Conservation (phyloP, 192 early-diverging fungal species). For the Umbelopsis isabellina region DNA sequence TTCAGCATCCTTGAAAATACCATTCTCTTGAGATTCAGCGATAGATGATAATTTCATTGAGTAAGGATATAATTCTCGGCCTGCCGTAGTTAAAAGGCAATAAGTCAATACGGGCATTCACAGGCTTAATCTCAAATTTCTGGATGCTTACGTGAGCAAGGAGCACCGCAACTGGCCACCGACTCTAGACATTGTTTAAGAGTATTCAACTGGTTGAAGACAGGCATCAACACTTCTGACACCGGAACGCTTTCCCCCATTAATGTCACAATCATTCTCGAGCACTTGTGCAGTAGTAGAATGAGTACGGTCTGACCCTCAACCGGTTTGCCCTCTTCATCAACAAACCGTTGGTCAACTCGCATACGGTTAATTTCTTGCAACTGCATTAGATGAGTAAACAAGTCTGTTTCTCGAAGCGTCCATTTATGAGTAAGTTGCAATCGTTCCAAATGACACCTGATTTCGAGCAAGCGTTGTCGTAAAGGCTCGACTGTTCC, state of each 20-base stretch:
- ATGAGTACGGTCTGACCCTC: constrained; percentile 70
- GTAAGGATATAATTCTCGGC: constrained; percentile 81
- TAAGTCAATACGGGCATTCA: background rate
- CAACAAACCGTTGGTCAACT: constrained; percentile 69
- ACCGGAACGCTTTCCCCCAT: constrained; percentile 72
- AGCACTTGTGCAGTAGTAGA: constrained; percentile 75
- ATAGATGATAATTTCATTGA: constrained; percentile 5
- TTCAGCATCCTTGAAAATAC: constrained; percentile 8
- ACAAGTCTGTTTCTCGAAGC: constrained; percentile 76
- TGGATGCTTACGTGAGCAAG: constrained; percentile 42
- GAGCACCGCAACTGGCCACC: constrained; percentile 67
- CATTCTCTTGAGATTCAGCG: constrained; percentile 8
- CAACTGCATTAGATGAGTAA: constrained; percentile 71
- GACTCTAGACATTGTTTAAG: constrained; percentile 67
- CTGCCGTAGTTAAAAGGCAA: constrained; percentile 25
- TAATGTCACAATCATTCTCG: constrained; percentile 73
- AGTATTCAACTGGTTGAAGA: constrained; percentile 75
- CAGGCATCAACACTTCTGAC: constrained; percentile 65
- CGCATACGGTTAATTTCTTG: constrained; percentile 76
- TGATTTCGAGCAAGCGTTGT: constrained; percentile 69
- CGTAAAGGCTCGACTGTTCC: constrained; percentile 59
- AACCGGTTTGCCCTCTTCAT: constrained; percentile 58
- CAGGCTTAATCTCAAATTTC: background rate
- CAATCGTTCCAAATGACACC: constrained; percentile 74
- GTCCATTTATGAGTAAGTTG: constrained; percentile 78